Evolutionary conservation across 1,284 basidiomycete genomes (phyloP).

Genomic region (Golubevia sp.): DNA sequence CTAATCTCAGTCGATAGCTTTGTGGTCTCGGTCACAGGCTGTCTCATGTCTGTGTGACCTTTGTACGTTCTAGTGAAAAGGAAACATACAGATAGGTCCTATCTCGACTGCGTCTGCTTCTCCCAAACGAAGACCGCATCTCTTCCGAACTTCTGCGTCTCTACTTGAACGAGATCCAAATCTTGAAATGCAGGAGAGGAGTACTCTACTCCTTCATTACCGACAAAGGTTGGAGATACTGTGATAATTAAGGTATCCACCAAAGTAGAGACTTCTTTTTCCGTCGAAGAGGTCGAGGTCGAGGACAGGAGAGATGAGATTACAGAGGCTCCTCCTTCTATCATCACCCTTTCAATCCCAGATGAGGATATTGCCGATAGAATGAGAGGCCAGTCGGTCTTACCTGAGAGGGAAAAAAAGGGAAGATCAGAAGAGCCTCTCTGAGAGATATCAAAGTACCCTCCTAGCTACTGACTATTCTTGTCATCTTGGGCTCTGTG

Average conservation of each 20-base stretch:
- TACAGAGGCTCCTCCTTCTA: slow-evolving; percentile 87
- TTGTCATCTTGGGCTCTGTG: slow-evolving; percentile 62
- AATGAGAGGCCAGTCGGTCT: slow-evolving; percentile 20
- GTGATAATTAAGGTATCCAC: slow-evolving; percentile 81
- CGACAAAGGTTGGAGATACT: slow-evolving; percentile 79
- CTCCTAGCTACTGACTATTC: neutral
- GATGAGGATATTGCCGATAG: slow-evolving; percentile 22
- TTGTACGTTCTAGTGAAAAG: no score
- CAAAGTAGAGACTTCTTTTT: slow-evolving; percentile 61
- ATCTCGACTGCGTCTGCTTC: slow-evolving; percentile 67
- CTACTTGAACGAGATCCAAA: slow-evolving; percentile 25
- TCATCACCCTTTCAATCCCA: slow-evolving; percentile 80
- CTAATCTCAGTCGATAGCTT: no score
- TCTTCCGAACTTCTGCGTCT: slow-evolving; percentile 36
- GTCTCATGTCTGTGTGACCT: no score
- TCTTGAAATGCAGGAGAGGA: slow-evolving; percentile 58
- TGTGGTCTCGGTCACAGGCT: no score
- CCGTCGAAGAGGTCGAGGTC: slow-evolving; percentile 17
- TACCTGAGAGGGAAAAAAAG: slow-evolving; percentile 21
- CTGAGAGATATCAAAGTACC: neutral
- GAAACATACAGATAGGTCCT: no score
- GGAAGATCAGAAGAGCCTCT: slow-evolving; percentile 39
- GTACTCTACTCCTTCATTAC: slow-evolving; percentile 69
- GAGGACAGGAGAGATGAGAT: slow-evolving; percentile 75
- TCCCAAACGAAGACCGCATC: slow-evolving; percentile 51